A percentile compares a stretch with the other conserved stretches of the same genome.
phyloP scores from a whole-genome alignment of 169 alveolate species.

The Babesia bigemina region DNA sequence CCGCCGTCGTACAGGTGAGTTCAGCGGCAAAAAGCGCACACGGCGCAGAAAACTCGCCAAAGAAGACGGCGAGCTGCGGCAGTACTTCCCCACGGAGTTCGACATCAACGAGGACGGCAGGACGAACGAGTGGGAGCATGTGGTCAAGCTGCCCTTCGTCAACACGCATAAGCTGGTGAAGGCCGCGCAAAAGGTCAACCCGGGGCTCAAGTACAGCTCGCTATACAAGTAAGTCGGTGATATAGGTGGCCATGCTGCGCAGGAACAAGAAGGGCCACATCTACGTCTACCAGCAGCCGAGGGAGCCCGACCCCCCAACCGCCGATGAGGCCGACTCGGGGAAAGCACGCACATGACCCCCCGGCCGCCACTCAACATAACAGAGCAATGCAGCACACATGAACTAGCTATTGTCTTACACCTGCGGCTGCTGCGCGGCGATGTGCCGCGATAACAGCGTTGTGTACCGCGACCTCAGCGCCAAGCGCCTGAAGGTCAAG shows the following conservation, averaged over 20 bases:
- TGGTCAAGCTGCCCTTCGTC: conserved; percentile 65
- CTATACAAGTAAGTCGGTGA: conserved; percentile 39
- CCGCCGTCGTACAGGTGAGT: conserved; percentile 63
- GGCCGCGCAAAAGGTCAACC: conserved; percentile 64
- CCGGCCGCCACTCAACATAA: too few relatives aligned
- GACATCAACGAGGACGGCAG: conserved; percentile 64
- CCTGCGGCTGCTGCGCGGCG: not conserved
- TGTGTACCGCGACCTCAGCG: conserved; percentile 30
- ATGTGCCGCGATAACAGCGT: conserved; percentile 48
- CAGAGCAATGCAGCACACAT: too few relatives aligned
- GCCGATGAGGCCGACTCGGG: not conserved
- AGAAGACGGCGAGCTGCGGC: conserved; percentile 45
- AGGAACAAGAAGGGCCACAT: conserved; percentile 63
- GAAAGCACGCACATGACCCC: not conserved
- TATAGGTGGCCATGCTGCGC: not conserved
- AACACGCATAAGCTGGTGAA: conserved; percentile 49
- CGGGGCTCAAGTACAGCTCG: conserved; percentile 46
- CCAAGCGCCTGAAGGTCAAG: conserved; percentile 41
- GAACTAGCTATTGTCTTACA: too few relatives aligned
- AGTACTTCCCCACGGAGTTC: conserved; percentile 67
- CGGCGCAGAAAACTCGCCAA: conserved; percentile 23
- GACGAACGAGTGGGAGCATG: conserved; percentile 69
- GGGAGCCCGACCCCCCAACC: conserved; percentile 24
- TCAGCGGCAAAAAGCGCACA: not conserved
- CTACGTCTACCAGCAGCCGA: conserved; percentile 54